Evolutionary conservation across 331 rosid species (phyloP), one percentile per base, ranked within the genome.

Genomic region (Pyracantha coccinea): DNA sequence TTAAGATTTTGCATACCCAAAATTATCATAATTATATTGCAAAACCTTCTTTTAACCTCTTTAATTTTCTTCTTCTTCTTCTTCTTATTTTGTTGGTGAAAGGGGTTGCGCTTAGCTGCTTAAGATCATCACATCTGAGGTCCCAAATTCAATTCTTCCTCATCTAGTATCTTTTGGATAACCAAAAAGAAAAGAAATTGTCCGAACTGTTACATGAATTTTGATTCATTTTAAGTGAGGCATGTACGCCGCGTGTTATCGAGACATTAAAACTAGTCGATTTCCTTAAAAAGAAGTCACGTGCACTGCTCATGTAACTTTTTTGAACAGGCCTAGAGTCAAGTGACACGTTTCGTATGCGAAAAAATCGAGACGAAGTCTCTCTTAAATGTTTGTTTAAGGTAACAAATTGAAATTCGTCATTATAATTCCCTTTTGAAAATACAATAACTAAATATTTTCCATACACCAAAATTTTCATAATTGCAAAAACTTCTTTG

Each of bases 271-370:
- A 47, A 47, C 0, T 0, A 47, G 8, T 47, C 0, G n/a, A 47
- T 47, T 47, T 8, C n/a, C 3, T 47, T 47, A n/a, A 47, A 47
- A 47, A 47, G 54, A 47, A 47, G 54, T 47, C 54, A 16, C 1
- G 8, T 47, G 54, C n/a, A 47, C 7, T 47, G 0, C 8, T 3
- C n/a, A 47, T 47, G 8, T 47, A 15, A 47, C 54, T 6, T 15
- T 47, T 47, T 47, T 15, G 0, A 15, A 15, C 1, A 0, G 0
- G 16, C 8, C 54, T 16, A 47, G 3, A 17, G 7, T 47, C n/a
- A 47, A 47, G n/a, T 47, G n/a, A 47, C n/a, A 16, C 8, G 8
- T 47, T 47, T 5, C 54, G 7, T 47, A 0, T 5, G 7, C 3
- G 53, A 3, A 47, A 16, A 47, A 47, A 47, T 1, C 3, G 2